Conservation (phyloP, 2,329 filamentous ascomycete species). For the Chrysosporium queenslandicum region DNA sequence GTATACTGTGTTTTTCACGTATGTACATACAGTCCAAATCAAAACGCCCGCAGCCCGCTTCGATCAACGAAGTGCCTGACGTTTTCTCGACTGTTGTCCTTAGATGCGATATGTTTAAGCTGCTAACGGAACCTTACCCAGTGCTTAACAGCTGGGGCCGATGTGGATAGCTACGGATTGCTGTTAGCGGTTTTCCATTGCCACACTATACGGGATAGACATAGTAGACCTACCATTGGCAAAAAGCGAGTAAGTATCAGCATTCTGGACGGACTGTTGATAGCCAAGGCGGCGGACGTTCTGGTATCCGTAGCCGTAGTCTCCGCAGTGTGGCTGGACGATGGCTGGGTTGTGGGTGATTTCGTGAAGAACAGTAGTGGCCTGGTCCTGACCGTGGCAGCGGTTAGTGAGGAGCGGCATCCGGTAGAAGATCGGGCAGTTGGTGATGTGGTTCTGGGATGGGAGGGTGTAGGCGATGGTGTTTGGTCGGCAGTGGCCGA, state of each 20-base stretch:
- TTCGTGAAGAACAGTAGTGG: slow-evolving; percentile 57
- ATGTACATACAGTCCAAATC: too few species aligned
- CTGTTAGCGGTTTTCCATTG: background rate
- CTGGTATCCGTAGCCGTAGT: slow-evolving; percentile 50
- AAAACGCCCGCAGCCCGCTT: too few species aligned
- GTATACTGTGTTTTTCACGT: too few species aligned
- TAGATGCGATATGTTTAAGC: too few species aligned
- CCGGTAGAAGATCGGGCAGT: slow-evolving; percentile 50
- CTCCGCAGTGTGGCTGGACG: slow-evolving; percentile 47
- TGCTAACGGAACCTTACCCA: too few species aligned
- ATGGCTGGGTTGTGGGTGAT: slow-evolving; percentile 51
- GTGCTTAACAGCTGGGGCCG: background rate
- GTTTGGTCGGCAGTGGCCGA: slow-evolving; percentile 42
- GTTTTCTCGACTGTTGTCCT: too few species aligned
- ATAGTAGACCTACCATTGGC: slow-evolving; percentile 35
- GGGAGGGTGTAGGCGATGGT: slow-evolving; percentile 56
- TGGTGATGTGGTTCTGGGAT: slow-evolving; percentile 46
- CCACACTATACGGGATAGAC: background rate
- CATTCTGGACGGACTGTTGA: slow-evolving; percentile 49
- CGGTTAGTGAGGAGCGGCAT: slow-evolving; percentile 41
- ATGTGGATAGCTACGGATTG: slow-evolving; percentile 5
- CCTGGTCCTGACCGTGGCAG: slow-evolving; percentile 58
- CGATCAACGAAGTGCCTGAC: too few species aligned
- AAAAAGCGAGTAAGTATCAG: slow-evolving; percentile 51
- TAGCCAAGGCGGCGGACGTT: slow-evolving; percentile 39